Base-by-base conservation (phyloP, 768 basidiomycete species). In the Chalciporus chontae region DNA sequence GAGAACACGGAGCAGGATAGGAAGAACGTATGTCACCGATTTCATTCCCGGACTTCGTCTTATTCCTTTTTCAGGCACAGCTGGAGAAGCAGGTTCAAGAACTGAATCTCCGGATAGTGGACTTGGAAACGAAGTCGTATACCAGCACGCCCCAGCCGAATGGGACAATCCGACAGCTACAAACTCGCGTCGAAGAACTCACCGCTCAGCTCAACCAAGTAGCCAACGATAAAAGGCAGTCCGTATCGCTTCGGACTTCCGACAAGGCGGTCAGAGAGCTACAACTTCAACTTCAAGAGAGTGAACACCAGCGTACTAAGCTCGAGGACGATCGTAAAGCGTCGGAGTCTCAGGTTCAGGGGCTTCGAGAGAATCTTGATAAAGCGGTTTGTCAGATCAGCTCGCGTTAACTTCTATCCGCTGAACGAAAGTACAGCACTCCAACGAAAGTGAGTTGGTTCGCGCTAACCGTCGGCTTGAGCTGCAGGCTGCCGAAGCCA, bases 71-170 rank as follows among this genome's bases (percentile, higher is more conserved):
- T 26, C 51, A 94, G 91, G 88, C 87, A 10, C 81, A 76, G 54
- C 73, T 94, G 15, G 90, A 93, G 71, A 92, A 90, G 62, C 86
- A 90, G 61, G 75, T 87, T 62, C 91, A 90, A 61, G 91, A 92
- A 45, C 70, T 92, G 27, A 90, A 90, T 53, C 78, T 90, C 37
- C 85, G 84, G 36, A 82, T 93, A 48, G 82, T 89, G 8, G 90
- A 92, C 60, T 74, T 92, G 15, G 90, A 90, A 65, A 88, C 90
- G 1, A 86, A 76, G 60, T 84, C 88, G 5, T 83, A 90, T 54
- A 67, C 81, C 10, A 85, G 70, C 56, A 76, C 79, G n/a, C 79
- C 84, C 13, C 77, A 84, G 31, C 75, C 82, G 5, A 69, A 77
- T 2, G 71, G 76, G 5, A 72, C 73, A 1, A 77, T 81, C 40